Evolutionary conservation across 2,329 filamentous ascomycete species (phyloP).

Genomic region (Neonectria magnoliae): DNA sequence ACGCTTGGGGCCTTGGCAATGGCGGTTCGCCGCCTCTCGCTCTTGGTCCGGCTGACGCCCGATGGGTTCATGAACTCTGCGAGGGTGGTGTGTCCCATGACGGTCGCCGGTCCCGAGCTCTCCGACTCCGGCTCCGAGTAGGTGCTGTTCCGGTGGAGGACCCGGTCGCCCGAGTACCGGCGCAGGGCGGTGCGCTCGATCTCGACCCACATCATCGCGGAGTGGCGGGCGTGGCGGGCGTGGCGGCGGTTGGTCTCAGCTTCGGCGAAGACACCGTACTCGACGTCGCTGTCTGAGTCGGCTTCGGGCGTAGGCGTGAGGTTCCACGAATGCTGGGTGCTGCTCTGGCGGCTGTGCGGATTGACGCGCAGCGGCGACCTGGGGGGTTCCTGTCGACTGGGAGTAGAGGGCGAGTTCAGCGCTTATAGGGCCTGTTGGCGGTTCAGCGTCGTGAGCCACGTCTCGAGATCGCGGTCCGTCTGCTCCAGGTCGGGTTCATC

Average conservation of each 20-base stretch:
- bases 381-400: not conserved
- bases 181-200: constrained; percentile 5
- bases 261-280: constrained; percentile 41
- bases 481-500: constrained; percentile 8
- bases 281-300: constrained; percentile 19
- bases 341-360: not conserved
- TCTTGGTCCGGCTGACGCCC: not conserved
- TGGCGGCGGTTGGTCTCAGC: constrained; percentile 14
- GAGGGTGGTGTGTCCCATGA: not conserved
- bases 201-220: constrained; percentile 8
- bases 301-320: not conserved
- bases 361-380: not conserved
- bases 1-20: not conserved
- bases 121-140: not conserved
- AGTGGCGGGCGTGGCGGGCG: not conserved
- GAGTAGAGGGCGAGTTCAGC: constrained; percentile 17
- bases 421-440: constrained; percentile 33
- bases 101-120: not conserved
- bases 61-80: not conserved
- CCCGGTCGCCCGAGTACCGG: not conserved
- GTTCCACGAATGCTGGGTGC: not conserved
- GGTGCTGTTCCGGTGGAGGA: constrained; percentile 19
- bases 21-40: not conserved
- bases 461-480: constrained; percentile 25
- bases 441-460: constrained; percentile 22